Evolutionary conservation across 139 green algal species (phyloP).

Genomic region (Tetraselmis striata): DNA sequence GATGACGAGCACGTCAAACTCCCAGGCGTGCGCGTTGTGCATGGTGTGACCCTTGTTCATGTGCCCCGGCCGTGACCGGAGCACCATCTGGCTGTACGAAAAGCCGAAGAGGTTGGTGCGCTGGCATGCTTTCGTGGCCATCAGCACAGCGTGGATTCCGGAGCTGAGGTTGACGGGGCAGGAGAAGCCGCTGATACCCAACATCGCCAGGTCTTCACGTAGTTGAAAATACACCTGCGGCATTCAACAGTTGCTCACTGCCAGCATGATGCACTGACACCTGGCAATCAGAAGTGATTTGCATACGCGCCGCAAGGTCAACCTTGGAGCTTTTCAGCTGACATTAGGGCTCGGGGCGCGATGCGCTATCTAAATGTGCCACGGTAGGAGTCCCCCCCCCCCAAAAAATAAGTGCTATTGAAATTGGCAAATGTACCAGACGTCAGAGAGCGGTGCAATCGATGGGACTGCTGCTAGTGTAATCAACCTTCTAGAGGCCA

Average conservation of each 20-base stretch:
- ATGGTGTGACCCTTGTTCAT: conserved; percentile 7
- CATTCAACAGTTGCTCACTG: not conserved
- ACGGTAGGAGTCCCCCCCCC: not conserved
- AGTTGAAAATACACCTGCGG: conserved; percentile 4
- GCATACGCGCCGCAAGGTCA: too few relatives aligned
- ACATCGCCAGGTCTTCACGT: not conserved
- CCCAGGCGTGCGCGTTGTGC: conserved; percentile 12
- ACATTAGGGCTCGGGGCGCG: too few relatives aligned
- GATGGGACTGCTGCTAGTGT: not conserved
- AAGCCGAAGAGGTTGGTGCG: conserved; percentile 16
- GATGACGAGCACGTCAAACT: conserved; percentile 18
- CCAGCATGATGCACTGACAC: not conserved
- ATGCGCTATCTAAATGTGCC: not conserved
- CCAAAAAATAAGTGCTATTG: not conserved
- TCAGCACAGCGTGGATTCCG: conserved; percentile 15
- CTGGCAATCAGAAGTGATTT: not conserved
- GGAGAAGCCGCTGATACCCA: not conserved
- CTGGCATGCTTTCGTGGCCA: not conserved
- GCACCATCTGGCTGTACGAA: conserved; percentile 4
- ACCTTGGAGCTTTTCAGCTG: too few relatives aligned
- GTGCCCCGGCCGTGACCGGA: conserved; percentile 4
- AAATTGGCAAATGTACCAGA: not conserved
- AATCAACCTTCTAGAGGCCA: not conserved
- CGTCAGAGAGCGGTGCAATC: not conserved
- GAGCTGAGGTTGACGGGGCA: conserved; percentile 11